These are phyloP conservation scores for Candida quercuum DNA, from an alignment of 805 yeast species.

Conservation along the genomic window DNA sequence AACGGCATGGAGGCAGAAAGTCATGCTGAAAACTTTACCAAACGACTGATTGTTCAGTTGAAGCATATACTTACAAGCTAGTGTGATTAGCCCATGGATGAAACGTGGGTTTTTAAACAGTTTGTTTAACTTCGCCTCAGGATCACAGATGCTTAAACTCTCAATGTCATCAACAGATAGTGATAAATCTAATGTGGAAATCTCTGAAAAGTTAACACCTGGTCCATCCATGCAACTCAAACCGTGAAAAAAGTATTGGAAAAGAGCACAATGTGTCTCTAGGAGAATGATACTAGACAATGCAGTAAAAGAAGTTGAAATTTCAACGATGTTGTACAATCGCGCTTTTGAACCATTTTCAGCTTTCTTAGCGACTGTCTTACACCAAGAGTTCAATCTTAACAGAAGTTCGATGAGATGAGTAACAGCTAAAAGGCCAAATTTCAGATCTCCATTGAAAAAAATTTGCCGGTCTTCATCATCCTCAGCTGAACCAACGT, in stretches of 20 bases:
- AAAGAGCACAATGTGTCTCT: constrained; percentile 11
- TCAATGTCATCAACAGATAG: constrained; percentile 14
- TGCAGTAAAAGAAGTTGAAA: constrained; percentile 7
- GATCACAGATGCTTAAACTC: constrained; percentile 6
- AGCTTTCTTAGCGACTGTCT: neutral
- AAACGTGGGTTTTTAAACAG: constrained; percentile 9
- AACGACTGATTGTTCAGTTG: constrained; percentile 10
- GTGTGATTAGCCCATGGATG: constrained; percentile 9
- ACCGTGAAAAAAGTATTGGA: neutral
- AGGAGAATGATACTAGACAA: constrained; percentile 11
- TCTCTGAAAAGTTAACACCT: no score
- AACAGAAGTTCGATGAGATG: constrained; percentile 18
- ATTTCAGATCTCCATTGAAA: constrained; percentile 16
- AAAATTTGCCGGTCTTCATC: constrained; percentile 8
- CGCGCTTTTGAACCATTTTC: constrained; percentile 4
- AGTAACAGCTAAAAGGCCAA: constrained; percentile 14
- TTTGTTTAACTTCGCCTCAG: constrained; percentile 3
- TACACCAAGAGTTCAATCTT: constrained; percentile 10
- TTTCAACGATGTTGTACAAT: constrained; percentile 14
- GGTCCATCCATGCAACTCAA: no score
- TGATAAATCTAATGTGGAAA: neutral
- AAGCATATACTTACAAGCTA: constrained; percentile 10
- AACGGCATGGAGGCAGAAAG: constrained; percentile 9
- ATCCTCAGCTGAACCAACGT: constrained; percentile 6
- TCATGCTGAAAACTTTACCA: constrained; percentile 10